Evolutionary conservation across 1,139 yeast species (phyloP).

Genomic region (Pichia sp.): DNA sequence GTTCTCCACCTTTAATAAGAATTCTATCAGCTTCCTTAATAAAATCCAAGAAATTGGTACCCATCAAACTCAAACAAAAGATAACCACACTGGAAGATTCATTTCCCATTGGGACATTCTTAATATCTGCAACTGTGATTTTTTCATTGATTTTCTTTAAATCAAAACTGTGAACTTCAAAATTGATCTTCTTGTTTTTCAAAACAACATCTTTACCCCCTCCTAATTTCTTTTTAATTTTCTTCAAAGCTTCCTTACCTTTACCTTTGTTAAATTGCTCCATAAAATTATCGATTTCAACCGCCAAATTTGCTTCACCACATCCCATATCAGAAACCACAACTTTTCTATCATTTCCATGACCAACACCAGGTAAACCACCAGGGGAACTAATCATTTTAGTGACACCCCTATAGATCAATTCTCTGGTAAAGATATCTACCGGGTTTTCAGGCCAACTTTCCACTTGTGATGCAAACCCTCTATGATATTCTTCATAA

Average conservation of each 20-base stretch:
- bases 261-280: constrained; percentile 15
- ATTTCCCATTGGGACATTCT: constrained; percentile 76
- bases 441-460: constrained; percentile 99
- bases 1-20: constrained; percentile 82
- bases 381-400: constrained; percentile 89
- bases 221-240: constrained; percentile 26
- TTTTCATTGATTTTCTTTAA: constrained; percentile 78
- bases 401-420: constrained; percentile 46
- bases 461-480: constrained; percentile 89
- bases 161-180: constrained; percentile 83
- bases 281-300: constrained; percentile 49
- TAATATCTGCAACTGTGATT: constrained; percentile 92
- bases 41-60: constrained; percentile 90
- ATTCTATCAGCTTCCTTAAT: constrained; percentile 83
- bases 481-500: constrained; percentile 91
- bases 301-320: constrained; percentile 87
- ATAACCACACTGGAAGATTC: constrained; percentile 76
- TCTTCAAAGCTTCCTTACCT: constrained; percentile 18
- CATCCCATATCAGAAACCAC: constrained; percentile 98
- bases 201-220: constrained; percentile 19
- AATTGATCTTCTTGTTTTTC: constrained; percentile 33
- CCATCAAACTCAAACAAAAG: constrained; percentile 93
- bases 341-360: constrained; percentile 32
- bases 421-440: constrained; percentile 70
- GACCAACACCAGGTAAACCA: constrained; percentile 66